A percentile compares a stretch with the other conserved stretches of the same genome.
These are phyloP conservation scores for Cyphellophora attinorum DNA, from an alignment of 2,329 filamentous ascomycete genomes.

Conservation along the genomic window DNA sequence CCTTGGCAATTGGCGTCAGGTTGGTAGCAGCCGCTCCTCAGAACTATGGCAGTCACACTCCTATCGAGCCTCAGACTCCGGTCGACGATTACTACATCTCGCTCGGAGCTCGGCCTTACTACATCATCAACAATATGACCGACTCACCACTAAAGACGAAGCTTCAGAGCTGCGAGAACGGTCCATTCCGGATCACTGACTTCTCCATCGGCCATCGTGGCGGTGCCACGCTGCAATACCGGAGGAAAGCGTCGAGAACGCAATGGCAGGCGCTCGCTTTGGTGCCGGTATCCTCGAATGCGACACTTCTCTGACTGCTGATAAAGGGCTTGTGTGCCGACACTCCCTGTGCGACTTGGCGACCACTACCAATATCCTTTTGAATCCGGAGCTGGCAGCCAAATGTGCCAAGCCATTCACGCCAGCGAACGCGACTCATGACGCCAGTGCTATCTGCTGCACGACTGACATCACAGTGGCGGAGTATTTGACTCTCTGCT, in stretches of 20 bases:
- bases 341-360: conserved; percentile 60
- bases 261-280: conserved; percentile 56
- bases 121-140: conserved; percentile 54
- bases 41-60: no score
- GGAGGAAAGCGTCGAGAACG: conserved; percentile 52
- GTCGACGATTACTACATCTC: conserved; percentile 35
- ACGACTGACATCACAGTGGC: conserved; percentile 59
- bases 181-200: conserved; percentile 39
- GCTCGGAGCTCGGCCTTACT: conserved; percentile 55
- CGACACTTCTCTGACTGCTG: conserved; percentile 57
- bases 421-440: conserved; percentile 41
- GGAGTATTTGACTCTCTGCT: conserved; percentile 59
- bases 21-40: no score
- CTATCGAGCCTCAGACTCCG: background rate
- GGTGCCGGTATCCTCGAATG: conserved; percentile 59
- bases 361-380: conserved; percentile 59
- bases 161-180: conserved; percentile 49
- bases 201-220: conserved; percentile 53
- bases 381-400: conserved; percentile 49
- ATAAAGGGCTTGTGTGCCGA: conserved; percentile 57
- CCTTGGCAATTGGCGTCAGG: no score
- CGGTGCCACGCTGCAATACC: conserved; percentile 49
- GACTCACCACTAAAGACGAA: conserved; percentile 49
- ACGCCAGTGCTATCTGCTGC: conserved; percentile 58
- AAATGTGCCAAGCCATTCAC: conserved; percentile 56